Evolutionary conservation across 2,329 filamentous ascomycete genomes (phyloP).

Genomic region (Diaporthe capsici): DNA sequence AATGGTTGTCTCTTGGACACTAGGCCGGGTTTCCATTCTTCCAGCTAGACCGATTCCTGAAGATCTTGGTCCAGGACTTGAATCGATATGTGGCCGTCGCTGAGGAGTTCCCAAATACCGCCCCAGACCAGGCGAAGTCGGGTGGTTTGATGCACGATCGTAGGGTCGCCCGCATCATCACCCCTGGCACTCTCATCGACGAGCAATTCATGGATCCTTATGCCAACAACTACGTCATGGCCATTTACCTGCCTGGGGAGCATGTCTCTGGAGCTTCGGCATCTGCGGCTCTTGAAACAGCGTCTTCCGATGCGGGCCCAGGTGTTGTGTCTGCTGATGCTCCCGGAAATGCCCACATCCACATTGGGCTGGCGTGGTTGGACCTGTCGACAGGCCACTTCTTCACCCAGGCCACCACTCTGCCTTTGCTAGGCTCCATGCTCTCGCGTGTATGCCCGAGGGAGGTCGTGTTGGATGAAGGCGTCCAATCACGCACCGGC

Average conservation of each 20-base stretch:
- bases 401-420: constrained; percentile 82
- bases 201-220: constrained; percentile 97
- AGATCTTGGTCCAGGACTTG: constrained; percentile 91
- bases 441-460: constrained; percentile 86
- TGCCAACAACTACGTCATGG: constrained; percentile 92
- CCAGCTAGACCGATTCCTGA: constrained; percentile 93
- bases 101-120: constrained; percentile 88
- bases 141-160: constrained; percentile 89
- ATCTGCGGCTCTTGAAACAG: constrained; percentile 5
- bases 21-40: constrained; percentile 94
- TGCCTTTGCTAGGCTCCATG: constrained; percentile 81
- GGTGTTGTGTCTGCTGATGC: constrained; percentile 36
- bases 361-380: constrained; percentile 89
- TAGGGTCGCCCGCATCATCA: constrained; percentile 87
- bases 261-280: background rate
- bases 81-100: constrained; percentile 93
- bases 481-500: constrained; percentile 68
- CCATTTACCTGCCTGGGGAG: constrained; percentile 71
- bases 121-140: constrained; percentile 77
- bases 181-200: constrained; percentile 95
- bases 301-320: constrained; percentile 14
- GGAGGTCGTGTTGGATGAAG: constrained; percentile 85
- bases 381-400: constrained; percentile 97
- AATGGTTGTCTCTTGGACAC: constrained; percentile 45
- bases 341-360: constrained; percentile 49